Base-by-base conservation (phyloP, 495 filamentous ascomycete genomes). In the Xylaria intraflava region DNA sequence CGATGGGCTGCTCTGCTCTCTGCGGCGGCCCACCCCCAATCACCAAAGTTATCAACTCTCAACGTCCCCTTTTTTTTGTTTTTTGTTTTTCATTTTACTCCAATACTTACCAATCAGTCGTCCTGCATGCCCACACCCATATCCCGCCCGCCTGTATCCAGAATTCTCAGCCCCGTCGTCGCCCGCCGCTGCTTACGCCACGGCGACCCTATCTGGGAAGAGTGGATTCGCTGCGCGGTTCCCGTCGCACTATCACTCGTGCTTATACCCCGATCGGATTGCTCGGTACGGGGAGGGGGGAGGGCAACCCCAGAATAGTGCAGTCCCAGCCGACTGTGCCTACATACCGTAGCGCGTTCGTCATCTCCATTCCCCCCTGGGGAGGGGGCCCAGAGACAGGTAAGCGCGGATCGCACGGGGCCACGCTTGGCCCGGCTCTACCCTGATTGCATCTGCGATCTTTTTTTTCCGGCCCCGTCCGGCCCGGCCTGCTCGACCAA, bases 51-150 rank as follows among this genome's bases (percentile, higher is more conserved):
- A 16, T 33, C 12, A 24, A n/a, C 19, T 33, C 24, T 29, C 6
- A 30, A 36, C 20, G 14, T 31, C 42, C 24, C n/a, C n/a, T n/a
- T n/a, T n/a, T n/a, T n/a, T n/a, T n/a, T n/a, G n/a, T n/a, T n/a
- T n/a, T n/a, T n/a, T n/a, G n/a, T n/a, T n/a, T n/a, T n/a, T n/a
- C n/a, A n/a, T n/a, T n/a, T 43, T 44, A 31, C 43, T 40, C 42
- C 51, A 46, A 46, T 26, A 31, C 11, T 38, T 11, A 36, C 33
- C 33, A 33, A 46, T 53, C 33, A 24, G 30, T 36, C 30, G 3
- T 36, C 29, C n/a, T 47, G 30, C 45, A 53, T 46, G n/a, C 70
- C 5, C 79, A 56, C 53, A 76, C 77, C 1, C 69, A 80, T 45
- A 70, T 76, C n/a, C 65, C 70, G 10, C 38, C 62, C 0, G 60